Evolutionary conservation across 2,329 filamentous ascomycete species (phyloP), one percentile per base, ranked within the genome.

Genomic region (Alternaria gaisen): DNA sequence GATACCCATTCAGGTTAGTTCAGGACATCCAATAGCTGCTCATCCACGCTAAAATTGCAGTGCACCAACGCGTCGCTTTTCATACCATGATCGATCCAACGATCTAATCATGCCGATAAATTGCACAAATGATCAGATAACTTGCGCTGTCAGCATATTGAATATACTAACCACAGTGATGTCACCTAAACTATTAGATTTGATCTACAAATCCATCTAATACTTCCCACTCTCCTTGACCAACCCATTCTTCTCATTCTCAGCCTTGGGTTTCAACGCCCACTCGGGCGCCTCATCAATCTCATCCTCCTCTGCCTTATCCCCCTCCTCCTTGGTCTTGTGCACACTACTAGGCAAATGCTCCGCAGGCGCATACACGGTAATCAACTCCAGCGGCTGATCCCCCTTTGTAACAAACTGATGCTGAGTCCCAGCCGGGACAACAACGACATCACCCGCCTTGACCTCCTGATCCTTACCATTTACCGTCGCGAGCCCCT

Each of bases 381-480:
- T 90, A 52, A 89, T 85, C 38, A 90, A 72, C 65, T 89, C 85
- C 53, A 90, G 72, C 2, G 87, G 87, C 51, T 83, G 82, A 0
- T 84, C 81, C 1, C 87, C 87, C 3, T 81, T 87, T 58, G 89
- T 90, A 51, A 89, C 79, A 72, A 90, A 90, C 70, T 90, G 87
- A 72, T 90, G 87, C 73, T 87, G 85, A 2, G 87, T 90, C 0
- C 88, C 88, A 0, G 88, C 88, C 0, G 88, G 88, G 3, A 90
- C 87, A 51, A 89, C 82, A 24, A 90, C 83, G 16, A 88, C 76
- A 75, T 88, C 81, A 55, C 85, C 84, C 5, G 85, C 85, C 53
- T 82, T 83, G 59, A 88, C 75, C 47, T 82, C 79, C 61, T 88
- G 86, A 53, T 88, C 84, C 55, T 85, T 85, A 1, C 86, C 86